Percentiles rank a stretch among this genome's conserved stretches.
Evolutionary conservation across 2,329 filamentous ascomycete genomes (phyloP).

Genomic region (Penicillium italicum): DNA sequence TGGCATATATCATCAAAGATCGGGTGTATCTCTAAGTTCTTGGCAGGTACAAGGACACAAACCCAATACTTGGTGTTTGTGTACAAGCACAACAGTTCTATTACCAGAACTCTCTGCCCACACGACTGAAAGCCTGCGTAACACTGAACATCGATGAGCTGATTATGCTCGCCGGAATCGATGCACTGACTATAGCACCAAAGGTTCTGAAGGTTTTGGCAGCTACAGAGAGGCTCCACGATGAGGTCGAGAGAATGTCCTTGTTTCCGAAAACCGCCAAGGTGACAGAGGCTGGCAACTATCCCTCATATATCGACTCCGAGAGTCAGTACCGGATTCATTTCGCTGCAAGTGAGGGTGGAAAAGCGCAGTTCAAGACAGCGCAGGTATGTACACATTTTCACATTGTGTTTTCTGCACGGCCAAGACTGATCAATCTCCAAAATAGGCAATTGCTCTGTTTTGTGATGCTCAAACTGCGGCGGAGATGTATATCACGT

Average conservation of each 20-base stretch:
- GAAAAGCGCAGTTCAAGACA: background rate
- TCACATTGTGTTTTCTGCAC: background rate
- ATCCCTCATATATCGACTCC: background rate
- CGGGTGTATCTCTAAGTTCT: background rate
- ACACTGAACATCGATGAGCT: background rate
- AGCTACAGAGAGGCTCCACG: background rate
- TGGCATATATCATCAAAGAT: background rate
- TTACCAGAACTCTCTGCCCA: background rate
- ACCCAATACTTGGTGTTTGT: background rate
- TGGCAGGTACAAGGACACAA: background rate
- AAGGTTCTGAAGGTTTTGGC: background rate
- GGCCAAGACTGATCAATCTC: background rate
- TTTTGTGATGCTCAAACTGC: background rate
- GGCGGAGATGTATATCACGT: background rate
- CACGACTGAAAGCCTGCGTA: background rate
- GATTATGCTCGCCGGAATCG: background rate
- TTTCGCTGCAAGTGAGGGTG: background rate
- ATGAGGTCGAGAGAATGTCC: background rate
- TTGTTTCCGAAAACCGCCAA: background rate
- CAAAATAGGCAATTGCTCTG: background rate
- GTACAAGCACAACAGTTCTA: background rate
- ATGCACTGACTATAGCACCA: background rate
- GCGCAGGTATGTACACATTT: background rate
- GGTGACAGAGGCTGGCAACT: background rate
- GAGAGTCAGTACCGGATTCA: background rate